Evolutionary conservation across 768 basidiomycete species (phyloP).

Genomic region (Rhodotorula babjevae): DNA sequence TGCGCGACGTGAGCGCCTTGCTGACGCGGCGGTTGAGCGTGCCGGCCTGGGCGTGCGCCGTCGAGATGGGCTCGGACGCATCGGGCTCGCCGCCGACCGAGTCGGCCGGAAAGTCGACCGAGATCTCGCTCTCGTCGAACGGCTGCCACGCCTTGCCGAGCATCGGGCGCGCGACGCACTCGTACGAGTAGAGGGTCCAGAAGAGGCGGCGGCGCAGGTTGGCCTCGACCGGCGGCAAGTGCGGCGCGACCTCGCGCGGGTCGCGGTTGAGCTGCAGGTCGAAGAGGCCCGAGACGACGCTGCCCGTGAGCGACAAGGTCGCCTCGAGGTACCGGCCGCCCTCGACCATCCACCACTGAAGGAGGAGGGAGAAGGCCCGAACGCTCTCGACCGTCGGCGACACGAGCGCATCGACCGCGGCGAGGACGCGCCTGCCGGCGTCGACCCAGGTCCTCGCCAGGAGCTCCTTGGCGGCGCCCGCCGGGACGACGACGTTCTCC

Average conservation of each 20-base stretch:
- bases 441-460: conserved; percentile 26
- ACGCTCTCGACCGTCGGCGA: conserved; percentile 12
- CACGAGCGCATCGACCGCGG: conserved; percentile 19
- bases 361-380: conserved; percentile 15
- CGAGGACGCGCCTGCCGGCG: conserved; percentile 14
- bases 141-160: conserved; percentile 5
- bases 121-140: conserved; percentile 7
- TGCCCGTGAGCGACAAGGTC: neutral
- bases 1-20: neutral
- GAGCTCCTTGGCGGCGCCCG: conserved; percentile 4
- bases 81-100: neutral
- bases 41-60: neutral
- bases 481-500: conserved; percentile 1
- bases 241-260: conserved; percentile 10
- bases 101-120: conserved; percentile 8
- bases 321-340: conserved; percentile 14
- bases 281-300: neutral
- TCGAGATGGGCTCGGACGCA: neutral
- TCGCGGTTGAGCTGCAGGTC: conserved; percentile 29
- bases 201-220: conserved; percentile 24
- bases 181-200: conserved; percentile 14
- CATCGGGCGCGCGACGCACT: conserved; percentile 2
- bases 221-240: conserved; percentile 5
- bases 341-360: conserved; percentile 7
- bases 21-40: conserved; percentile 7